Evolutionary conservation across 306 rosid genomes (phyloP).

Genomic region (Biancaea sappan): DNA sequence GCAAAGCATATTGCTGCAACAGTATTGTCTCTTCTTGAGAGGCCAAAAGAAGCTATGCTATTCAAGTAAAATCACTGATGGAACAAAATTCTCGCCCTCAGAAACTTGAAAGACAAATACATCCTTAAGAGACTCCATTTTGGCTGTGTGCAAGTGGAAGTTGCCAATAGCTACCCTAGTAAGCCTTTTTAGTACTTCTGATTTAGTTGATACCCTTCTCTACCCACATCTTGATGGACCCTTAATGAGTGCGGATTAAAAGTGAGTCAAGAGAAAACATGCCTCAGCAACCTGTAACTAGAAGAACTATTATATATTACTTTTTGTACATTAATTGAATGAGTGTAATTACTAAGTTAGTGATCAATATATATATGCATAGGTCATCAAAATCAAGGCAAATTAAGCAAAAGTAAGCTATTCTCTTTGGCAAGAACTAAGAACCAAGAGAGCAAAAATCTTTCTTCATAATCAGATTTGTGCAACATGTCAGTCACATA

Average conservation of each 20-base stretch:
- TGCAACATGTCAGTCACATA: not conserved
- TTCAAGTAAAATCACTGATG: slow-evolving; percentile 43
- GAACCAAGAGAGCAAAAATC: not conserved
- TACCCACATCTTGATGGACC: slow-evolving; percentile 4
- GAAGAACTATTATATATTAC: not conserved
- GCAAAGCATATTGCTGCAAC: slow-evolving; percentile 77
- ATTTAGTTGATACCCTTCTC: not conserved
- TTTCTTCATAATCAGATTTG: not conserved
- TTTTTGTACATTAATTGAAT: slow-evolving; percentile 6
- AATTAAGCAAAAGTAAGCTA: not conserved
- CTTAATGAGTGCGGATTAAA: slow-evolving; percentile 2
- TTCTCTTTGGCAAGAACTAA: not conserved
- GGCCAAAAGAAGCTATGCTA: slow-evolving; percentile 70
- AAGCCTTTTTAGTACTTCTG: not conserved
- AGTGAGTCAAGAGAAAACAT: slow-evolving; percentile 5
- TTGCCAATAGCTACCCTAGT: slow-evolving; percentile 18
- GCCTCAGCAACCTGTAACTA: not conserved
- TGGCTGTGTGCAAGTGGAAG: slow-evolving; percentile 6
- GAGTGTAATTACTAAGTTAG: not conserved
- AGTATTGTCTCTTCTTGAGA: slow-evolving; percentile 67
- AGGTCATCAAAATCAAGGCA: not conserved
- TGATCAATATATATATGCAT: not conserved
- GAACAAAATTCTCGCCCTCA: slow-evolving; percentile 30
- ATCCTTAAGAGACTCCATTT: not conserved
- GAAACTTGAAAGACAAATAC: slow-evolving; percentile 19